A percentile compares a stretch with the other conserved stretches of the same genome.
Conservation (phyloP, 2,329 filamentous ascomycete genomes). For the Mycosphaerelloides madeirae region DNA sequence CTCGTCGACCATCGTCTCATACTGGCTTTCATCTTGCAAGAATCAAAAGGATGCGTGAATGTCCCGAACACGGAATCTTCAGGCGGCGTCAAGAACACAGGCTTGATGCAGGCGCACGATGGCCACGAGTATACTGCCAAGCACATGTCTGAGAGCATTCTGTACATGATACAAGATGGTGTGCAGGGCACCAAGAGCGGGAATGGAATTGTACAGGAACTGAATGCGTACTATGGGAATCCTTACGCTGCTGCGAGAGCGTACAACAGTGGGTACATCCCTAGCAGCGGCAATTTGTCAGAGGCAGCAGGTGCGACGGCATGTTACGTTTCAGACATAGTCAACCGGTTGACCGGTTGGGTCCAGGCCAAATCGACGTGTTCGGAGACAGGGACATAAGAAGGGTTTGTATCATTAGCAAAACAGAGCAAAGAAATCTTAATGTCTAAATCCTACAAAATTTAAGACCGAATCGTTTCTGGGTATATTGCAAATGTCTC, state of each 20-base stretch:
- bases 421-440: too few species aligned
- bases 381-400: not conserved
- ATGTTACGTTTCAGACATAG: slow-evolving; percentile 50
- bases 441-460: too few species aligned
- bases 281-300: slow-evolving; percentile 35
- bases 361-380: slow-evolving; percentile 22
- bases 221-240: slow-evolving; percentile 14
- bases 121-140: slow-evolving; percentile 24
- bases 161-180: slow-evolving; percentile 15
- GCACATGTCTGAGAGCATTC: slow-evolving; percentile 24
- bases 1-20: slow-evolving; percentile 17
- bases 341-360: slow-evolving; percentile 46
- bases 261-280: slow-evolving; percentile 29
- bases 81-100: slow-evolving; percentile 12
- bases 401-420: too few species aligned
- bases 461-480: too few species aligned
- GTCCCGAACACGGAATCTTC: slow-evolving; percentile 10
- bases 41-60: slow-evolving; percentile 14
- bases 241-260: slow-evolving; percentile 34
- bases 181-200: slow-evolving; percentile 15
- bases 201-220: slow-evolving; percentile 11
- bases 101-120: slow-evolving; percentile 14
- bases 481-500: too few species aligned
- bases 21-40: slow-evolving; percentile 14
- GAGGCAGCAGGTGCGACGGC: slow-evolving; percentile 44